These are phyloP conservation scores for Boletellus emodensis DNA, from an alignment of 768 basidiomycete genomes.

Conservation along the genomic window DNA sequence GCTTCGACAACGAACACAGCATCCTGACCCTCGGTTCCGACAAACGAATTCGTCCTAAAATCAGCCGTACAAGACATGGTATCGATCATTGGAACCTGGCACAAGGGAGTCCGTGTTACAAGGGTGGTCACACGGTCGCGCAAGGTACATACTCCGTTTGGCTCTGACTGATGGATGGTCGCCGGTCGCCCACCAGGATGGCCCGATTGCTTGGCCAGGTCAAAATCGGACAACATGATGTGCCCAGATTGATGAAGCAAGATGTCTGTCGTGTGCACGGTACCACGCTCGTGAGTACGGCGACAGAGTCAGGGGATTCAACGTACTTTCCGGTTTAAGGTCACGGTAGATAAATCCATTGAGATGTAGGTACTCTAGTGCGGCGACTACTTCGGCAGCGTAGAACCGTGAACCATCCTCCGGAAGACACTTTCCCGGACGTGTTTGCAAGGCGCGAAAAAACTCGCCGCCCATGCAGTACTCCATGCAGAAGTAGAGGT, in stretches of 20 bases:
- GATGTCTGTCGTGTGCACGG: conserved; percentile 62
- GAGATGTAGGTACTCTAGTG: conserved; percentile 96
- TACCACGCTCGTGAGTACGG: background rate
- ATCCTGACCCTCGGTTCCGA: conserved; percentile 90
- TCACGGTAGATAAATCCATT: conserved; percentile 99
- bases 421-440: conserved; percentile 93
- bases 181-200: conserved; percentile 84
- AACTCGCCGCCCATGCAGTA: conserved; percentile 99
- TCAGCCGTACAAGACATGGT: conserved; percentile 97
- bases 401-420: conserved; percentile 97
- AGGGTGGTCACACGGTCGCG: background rate
- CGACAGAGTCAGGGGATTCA: conserved; percentile 6
- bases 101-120: conserved; percentile 11
- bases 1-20: conserved; percentile 7
- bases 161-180: conserved; percentile 78
- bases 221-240: conserved; percentile 99
- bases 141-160: conserved; percentile 70
- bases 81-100: conserved; percentile 86
- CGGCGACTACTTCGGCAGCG: conserved; percentile 96
- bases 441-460: conserved; percentile 93
- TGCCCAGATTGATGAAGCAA: conserved; percentile 96
- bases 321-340: conserved; percentile 98
- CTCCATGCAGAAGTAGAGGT: conserved; percentile 98
- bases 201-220: conserved; percentile 92
- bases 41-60: conserved; percentile 98